phyloP scores from a whole-genome alignment of 805 yeast genomes.

The Schwanniomyces yamadae region DNA sequence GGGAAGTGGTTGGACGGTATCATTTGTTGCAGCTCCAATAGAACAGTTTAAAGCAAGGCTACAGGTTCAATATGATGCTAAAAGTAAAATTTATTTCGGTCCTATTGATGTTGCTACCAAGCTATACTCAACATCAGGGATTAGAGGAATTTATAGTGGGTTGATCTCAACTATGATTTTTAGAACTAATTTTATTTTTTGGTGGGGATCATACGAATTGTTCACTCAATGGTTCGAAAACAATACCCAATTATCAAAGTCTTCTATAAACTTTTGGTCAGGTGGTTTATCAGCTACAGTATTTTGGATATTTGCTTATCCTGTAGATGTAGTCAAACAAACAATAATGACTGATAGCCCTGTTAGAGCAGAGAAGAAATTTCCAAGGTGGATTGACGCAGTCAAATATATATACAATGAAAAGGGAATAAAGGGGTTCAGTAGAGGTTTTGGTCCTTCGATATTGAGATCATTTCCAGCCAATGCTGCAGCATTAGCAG shows the following conservation, averaged over 20 bases:
- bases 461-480: conserved; percentile 87
- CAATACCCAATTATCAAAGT: conserved; percentile 62
- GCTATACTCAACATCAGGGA: conserved; percentile 58
- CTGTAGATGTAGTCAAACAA: conserved; percentile 85
- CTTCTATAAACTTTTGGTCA: conserved; percentile 84
- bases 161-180: conserved; percentile 83
- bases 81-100: conserved; percentile 64
- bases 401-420: conserved; percentile 62
- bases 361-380: conserved; percentile 56
- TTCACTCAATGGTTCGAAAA: conserved; percentile 67
- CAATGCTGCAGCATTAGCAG: conserved; percentile 88
- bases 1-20: conserved; percentile 91
- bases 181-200: conserved; percentile 80
- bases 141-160: conserved; percentile 77
- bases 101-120: conserved; percentile 74
- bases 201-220: conserved; percentile 93
- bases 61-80: conserved; percentile 86
- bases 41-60: conserved; percentile 86
- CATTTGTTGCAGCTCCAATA: conserved; percentile 94
- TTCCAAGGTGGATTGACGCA: conserved; percentile 71
- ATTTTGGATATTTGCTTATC: conserved; percentile 88
- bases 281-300: conserved; percentile 87
- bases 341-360: conserved; percentile 79
- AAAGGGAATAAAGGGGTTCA: conserved; percentile 69
- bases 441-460: conserved; percentile 78